Base-by-base conservation (phyloP, 768 basidiomycete genomes). In the Jaapia argillacea region DNA sequence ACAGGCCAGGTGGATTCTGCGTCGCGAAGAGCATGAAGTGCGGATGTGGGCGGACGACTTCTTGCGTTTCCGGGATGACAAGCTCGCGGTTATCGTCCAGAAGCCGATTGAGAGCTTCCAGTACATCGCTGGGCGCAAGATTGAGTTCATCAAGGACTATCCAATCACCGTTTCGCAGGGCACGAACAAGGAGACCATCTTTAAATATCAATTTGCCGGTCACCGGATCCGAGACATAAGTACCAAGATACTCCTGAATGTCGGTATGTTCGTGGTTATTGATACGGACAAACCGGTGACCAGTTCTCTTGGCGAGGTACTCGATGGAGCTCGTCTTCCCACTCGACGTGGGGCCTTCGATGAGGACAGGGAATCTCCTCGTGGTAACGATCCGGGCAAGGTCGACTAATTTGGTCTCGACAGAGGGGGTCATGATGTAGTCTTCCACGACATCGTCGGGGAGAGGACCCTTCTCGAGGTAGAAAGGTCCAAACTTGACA, bases 231-330 rank as follows among this genome's bases (percentile, higher is more conserved):
- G 96, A 93, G 20, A 93, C 79, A 56, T 99, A 99, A 0, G 91
- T 91, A 2, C 96, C 96, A 37, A 98, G 72, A 56, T 99, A 99
- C 58, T 99, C 96, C 56, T 99, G 96, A 40, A 99, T 96, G 57
- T 99, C 96, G 4, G 96, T 99, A 56, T 98, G 96, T 50, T 99
- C 96, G 64, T 99, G 96, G 55, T 99, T 99, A 67, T 99, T 99
- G 71, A 99, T 97, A 31, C 96, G 87, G 24, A 99, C 81, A 61
- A 97, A 98, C 26, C 75, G 79, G 66, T 99, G 96, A 0, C 96
- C 94, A 0, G 92, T 96, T 44, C 85, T 74, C 48, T 77, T 78
- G 4, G 96, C 94, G 23, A 99, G 75, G 60, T 93, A 98, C 63
- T 97, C 93, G 36, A 99, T 80, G 1, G 94, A 88, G 52, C 89